phyloP scores from a whole-genome alignment of 495 filamentous ascomycete species.

The Annulohypoxylon nitens region DNA sequence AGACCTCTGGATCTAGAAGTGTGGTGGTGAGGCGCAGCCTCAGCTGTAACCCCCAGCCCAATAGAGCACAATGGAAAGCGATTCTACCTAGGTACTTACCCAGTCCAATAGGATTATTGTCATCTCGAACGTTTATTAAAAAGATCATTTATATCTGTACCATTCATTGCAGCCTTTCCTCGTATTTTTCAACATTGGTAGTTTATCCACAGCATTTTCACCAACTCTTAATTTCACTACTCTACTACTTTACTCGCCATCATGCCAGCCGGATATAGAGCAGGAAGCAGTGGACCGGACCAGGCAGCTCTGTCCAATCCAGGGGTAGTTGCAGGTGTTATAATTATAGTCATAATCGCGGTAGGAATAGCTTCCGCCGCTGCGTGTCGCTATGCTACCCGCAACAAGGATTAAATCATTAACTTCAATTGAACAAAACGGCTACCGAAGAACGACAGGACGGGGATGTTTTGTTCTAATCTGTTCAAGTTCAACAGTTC shows the following conservation, averaged over 20 bases:
- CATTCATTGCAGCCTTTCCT: not conserved
- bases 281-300: not conserved
- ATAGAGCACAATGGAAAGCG: not conserved
- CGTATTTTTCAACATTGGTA: not conserved
- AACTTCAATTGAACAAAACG: not conserved
- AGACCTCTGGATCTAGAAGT: not conserved
- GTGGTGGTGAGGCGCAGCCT: not conserved
- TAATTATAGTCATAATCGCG: not conserved
- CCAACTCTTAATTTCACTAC: not conserved
- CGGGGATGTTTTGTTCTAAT: not conserved
- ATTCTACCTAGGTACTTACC: not conserved
- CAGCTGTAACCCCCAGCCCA: not conserved
- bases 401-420: not conserved
- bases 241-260: not conserved
- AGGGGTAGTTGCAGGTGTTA: constrained; percentile 5
- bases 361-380: not conserved
- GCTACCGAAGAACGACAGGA: not conserved
- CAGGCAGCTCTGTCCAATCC: not conserved
- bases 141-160: not conserved
- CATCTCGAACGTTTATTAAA: not conserved
- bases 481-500: too few species aligned
- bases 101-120: not conserved
- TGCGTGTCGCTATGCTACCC: not conserved
- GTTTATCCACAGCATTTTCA: not conserved
- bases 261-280: constrained; percentile 13